Evolutionary conservation across 257 asterid genomes (phyloP).

Genomic region (Rauvolfia tetraphylla): DNA sequence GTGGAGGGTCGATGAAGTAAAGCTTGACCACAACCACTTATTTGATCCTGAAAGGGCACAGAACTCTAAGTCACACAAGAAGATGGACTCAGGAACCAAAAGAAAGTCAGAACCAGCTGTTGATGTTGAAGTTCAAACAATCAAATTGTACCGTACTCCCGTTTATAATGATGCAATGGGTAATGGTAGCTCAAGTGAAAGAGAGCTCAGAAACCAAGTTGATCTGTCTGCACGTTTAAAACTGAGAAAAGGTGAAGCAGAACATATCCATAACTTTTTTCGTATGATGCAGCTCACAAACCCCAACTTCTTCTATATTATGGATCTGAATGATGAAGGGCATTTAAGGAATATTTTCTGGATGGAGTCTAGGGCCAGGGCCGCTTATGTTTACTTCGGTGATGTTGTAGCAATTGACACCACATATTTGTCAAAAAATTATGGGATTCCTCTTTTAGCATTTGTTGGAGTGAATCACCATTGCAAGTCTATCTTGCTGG

Average conservation of each 20-base stretch:
- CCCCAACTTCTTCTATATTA: slow-evolving; percentile 37
- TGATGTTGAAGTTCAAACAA: slow-evolving; percentile 47
- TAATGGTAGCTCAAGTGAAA: slow-evolving; percentile 33
- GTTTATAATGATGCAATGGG: slow-evolving; percentile 48
- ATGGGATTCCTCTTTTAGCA: slow-evolving; percentile 29
- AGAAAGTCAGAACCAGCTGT: slow-evolving; percentile 39
- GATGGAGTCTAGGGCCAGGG: slow-evolving; percentile 38
- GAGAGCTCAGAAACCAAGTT: slow-evolving; percentile 19
- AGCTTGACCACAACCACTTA: slow-evolving; percentile 69
- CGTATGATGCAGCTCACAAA: slow-evolving; percentile 27
- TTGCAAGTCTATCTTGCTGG: slow-evolving; percentile 31
- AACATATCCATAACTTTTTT: slow-evolving; percentile 23
- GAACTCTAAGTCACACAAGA: slow-evolving; percentile 47
- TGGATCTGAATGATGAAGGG: slow-evolving; percentile 41
- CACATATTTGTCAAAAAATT: slow-evolving; percentile 30
- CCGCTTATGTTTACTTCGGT: slow-evolving; percentile 33
- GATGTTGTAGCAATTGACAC: slow-evolving; percentile 37
- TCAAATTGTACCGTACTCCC: slow-evolving; percentile 56
- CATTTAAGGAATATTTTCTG: slow-evolving; percentile 35
- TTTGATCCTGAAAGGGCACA: slow-evolving; percentile 53
- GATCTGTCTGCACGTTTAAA: slow-evolving; percentile 26
- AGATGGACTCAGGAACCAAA: slow-evolving; percentile 45
- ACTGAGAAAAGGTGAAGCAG: slow-evolving; percentile 29
- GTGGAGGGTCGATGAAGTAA: slow-evolving; percentile 75
- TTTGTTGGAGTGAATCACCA: slow-evolving; percentile 39